Conservation (phyloP, 2,329 filamentous ascomycete genomes). For the Periconia macrospinosa region DNA sequence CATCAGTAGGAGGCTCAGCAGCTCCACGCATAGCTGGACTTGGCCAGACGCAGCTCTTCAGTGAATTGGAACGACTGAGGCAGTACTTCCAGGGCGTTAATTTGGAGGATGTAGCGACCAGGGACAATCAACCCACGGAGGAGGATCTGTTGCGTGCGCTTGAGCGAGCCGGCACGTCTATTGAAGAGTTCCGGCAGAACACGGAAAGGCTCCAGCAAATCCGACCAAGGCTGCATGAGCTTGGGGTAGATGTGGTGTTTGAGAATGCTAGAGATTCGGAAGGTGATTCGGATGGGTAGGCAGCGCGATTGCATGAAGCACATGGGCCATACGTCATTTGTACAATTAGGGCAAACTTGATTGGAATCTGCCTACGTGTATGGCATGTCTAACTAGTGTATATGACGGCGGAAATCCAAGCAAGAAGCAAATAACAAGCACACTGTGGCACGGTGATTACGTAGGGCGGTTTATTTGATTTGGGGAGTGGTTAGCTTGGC, state of each 20-base stretch:
- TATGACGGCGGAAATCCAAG: too few relatives aligned
- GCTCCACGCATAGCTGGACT: neutral
- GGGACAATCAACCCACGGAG: constrained; percentile 8
- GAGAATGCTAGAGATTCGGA: constrained; percentile 7
- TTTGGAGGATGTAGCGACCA: constrained; percentile 13
- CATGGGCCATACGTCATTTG: too few relatives aligned
- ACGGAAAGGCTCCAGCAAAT: constrained; percentile 25
- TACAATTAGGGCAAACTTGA: too few relatives aligned
- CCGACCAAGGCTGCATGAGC: constrained; percentile 20
- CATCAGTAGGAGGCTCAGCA: neutral
- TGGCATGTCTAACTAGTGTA: too few relatives aligned
- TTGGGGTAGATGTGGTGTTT: constrained; percentile 31
- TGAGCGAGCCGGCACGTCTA: constrained; percentile 20
- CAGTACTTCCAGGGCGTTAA: constrained; percentile 27
- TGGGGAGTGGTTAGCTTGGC: too few relatives aligned
- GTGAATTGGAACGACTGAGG: constrained; percentile 28
- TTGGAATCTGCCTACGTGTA: too few relatives aligned
- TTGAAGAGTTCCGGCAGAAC: constrained; percentile 32
- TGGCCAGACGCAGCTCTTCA: constrained; percentile 21
- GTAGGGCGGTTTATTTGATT: too few relatives aligned
- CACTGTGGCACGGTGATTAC: too few relatives aligned
- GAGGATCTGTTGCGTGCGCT: constrained; percentile 17
- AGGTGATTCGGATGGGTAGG: neutral
- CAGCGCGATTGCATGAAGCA: too few relatives aligned
- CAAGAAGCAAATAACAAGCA: too few relatives aligned